These are phyloP conservation scores for Erysimum cheiranthoides DNA, from an alignment of 345 rosid species.

Conservation along the genomic window DNA sequence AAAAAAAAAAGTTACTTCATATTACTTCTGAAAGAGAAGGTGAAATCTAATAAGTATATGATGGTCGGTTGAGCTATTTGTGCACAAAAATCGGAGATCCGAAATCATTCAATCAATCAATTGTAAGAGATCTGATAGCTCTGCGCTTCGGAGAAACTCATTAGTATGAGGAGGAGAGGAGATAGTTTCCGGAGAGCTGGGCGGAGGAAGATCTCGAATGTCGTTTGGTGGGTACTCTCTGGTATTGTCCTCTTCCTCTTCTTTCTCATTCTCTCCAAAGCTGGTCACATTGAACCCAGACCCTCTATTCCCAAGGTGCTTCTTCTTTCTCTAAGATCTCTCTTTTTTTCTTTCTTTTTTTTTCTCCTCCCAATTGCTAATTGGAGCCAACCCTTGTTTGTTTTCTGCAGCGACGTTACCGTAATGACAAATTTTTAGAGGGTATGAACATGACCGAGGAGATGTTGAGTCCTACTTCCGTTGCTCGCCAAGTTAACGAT, in stretches of 20 bases:
- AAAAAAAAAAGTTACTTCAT: not conserved
- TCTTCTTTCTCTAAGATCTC: no score
- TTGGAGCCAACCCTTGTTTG: not conserved
- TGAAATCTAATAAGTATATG: no score
- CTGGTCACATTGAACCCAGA: conserved; percentile 64
- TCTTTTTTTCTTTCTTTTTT: not conserved
- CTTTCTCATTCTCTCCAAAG: conserved; percentile 62
- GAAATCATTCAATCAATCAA: not conserved
- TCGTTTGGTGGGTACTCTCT: conserved; percentile 71
- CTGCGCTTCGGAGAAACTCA: not conserved
- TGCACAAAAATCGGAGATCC: not conserved
- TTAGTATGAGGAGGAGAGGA: conserved; percentile 65
- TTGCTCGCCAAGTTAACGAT: conserved; percentile 83
- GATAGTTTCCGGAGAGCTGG: conserved; percentile 65
- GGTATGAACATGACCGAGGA: conserved; percentile 83
- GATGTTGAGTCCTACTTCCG: conserved; percentile 74
- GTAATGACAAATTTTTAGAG: conserved; percentile 61
- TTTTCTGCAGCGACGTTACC: conserved; percentile 54
- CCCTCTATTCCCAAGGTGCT: conserved; percentile 58
- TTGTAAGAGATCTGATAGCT: conserved; percentile 7
- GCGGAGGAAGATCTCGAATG: conserved; percentile 67
- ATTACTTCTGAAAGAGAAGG: no score
- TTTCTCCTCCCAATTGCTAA: not conserved
- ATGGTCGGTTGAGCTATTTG: conserved; percentile 23
- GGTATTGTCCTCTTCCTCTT: conserved; percentile 62